Base-by-base conservation (phyloP, 345 rosid species). In the Corymbia maculata region DNA sequence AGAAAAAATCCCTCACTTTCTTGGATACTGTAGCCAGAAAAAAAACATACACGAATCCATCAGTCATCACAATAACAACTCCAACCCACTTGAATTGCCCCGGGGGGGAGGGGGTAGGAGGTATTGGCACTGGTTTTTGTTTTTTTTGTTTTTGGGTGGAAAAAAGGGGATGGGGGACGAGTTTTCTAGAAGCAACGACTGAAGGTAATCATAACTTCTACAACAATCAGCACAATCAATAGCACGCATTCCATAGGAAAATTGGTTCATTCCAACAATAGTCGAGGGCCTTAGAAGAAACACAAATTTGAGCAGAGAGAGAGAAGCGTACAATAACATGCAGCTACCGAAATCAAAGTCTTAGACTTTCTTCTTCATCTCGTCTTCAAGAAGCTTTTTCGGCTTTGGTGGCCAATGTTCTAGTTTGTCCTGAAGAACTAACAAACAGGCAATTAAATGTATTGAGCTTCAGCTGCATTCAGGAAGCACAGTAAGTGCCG, bases 321-420 rank as follows among this genome's bases (percentile, higher is more conserved):
- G 28, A 51, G 53, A 85, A 26, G 66, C 24, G 66, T 59, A 59
- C 66, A 59, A 24, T 10, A 59, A 91, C 94, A 89, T 94, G 96
- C 99, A 59, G 89, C 92, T 90, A 87, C 90, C 90, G 85, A 96
- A 94, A 88, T 94, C 92, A 91, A 95, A 92, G 13, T 89, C 89
- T 53, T 92, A 94, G 90, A 85, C 90, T 45, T 88, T 87, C 70
- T 88, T 93, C 59, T 79, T 88, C 44, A 95, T 87, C 92, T 92
- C 97, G 28, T 96, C 99, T 91, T 91, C 92, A 89, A 97, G 84
- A 87, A 92, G 90, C 86, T 92, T 94, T 94, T 92, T 97, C 44
- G 89, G 92, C 91, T 93, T 96, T 79, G 91, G 93, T 86, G 96
- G 92, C 99, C 99, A 96, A 28, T 97, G 98, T 90, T 95, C 98